These are phyloP conservation scores for Aegilops sharonensis DNA, from an alignment of 176 grass and related monocot species.

Conservation along the genomic window DNA sequence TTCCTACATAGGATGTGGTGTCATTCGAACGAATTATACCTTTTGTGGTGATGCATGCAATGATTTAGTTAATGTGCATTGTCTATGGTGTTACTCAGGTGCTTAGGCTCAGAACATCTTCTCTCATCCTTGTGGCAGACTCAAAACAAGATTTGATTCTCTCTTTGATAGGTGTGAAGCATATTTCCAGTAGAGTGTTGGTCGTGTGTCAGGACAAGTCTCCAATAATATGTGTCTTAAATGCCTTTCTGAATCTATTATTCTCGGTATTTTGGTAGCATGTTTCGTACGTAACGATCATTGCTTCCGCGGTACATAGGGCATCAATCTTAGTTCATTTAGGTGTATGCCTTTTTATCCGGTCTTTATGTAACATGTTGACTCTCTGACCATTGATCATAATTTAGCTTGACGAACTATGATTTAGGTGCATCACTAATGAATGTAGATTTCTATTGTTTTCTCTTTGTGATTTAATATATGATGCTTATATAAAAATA, in stretches of 20 bases:
- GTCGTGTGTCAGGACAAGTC: not conserved
- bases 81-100: not conserved
- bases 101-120: not conserved
- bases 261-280: not conserved
- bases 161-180: not conserved
- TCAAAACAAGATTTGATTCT: not conserved
- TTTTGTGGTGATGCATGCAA: not conserved
- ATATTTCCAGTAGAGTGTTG: not conserved
- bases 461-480: not conserved
- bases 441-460: not conserved
- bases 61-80: not conserved
- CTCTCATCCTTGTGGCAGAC: too few relatives aligned
- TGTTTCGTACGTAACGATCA: not conserved
- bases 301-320: not conserved
- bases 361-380: not conserved
- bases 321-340: not conserved
- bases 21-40: too few relatives aligned
- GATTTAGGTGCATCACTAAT: not conserved
- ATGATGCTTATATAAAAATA: not conserved
- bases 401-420: not conserved
- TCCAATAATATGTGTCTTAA: too few relatives aligned
- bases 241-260: not conserved
- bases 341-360: not conserved
- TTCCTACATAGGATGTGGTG: too few relatives aligned
- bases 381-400: not conserved